Evolutionary conservation across 345 rosid species (phyloP).

Genomic region (Leavenworthia alabamica): DNA sequence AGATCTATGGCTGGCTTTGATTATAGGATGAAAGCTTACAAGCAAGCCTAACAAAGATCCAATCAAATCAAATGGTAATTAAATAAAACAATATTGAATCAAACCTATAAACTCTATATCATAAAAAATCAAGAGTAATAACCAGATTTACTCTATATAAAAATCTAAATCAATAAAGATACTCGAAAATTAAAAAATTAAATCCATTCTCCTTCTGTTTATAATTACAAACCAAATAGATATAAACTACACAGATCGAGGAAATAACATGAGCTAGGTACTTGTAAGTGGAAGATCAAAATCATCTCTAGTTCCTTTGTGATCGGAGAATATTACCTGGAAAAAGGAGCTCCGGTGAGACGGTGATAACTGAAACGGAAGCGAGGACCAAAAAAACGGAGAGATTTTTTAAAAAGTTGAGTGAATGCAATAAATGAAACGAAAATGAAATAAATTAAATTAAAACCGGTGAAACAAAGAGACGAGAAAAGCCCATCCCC

Average conservation of each 20-base stretch:
- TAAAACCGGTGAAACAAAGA: background rate
- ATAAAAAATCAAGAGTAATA: background rate
- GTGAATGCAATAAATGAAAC: background rate
- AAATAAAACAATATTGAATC: background rate
- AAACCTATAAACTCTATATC: background rate
- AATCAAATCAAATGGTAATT: background rate
- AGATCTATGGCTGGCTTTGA: background rate
- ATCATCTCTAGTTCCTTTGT: background rate
- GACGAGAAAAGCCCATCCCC: background rate
- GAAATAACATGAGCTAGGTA: background rate
- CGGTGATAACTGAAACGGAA: background rate
- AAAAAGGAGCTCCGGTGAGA: constrained; percentile 1
- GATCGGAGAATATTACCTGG: background rate
- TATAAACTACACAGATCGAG: background rate
- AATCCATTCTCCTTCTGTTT: background rate
- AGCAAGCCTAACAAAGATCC: background rate
- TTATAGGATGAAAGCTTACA: background rate
- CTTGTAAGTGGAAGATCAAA: background rate
- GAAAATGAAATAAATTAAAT: background rate
- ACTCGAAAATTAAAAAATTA: background rate
- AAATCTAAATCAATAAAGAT: background rate
- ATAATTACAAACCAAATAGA: background rate
- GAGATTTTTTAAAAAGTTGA: background rate
- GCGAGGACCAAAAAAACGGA: background rate
- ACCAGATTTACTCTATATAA: background rate